Base-by-base conservation (phyloP, 345 rosid genomes). In the Moricandia moricandioides region DNA sequence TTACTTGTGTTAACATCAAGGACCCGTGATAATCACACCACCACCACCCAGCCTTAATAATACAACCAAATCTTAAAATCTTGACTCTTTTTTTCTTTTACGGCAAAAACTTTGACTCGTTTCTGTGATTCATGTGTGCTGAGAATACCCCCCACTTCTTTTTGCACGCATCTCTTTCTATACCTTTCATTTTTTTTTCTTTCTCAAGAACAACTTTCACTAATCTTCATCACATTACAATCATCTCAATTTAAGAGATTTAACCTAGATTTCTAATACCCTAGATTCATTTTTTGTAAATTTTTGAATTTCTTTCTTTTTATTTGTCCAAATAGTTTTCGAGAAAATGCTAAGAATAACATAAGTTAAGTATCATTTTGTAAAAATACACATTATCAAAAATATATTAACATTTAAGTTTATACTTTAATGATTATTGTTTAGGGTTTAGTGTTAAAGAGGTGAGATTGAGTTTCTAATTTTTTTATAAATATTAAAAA, bases 1-100 rank as follows among this genome's bases (percentile, higher is more conserved):
- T 77, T 65, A 71, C 80, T 71, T 71, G 62, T 27, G 80, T 65
- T 71, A 70, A 77, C 80, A 77, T 77, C 80, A 77, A 77, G 66
- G 35, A 4, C 52, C 70, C 52, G 66, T 63, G 71, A 77, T 64
- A 34, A 77, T 76, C 70, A 68, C 31, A 11, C 37, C 35, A 17
- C 6, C 31, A 11, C 37, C 35, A 17, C 6, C 24, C 17, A 47
- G 52, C 31, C 10, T 4, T 75, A 75, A 75, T 60, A 68, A 60
- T 75, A 62, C 79, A 54, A 27, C 70, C 75, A 76, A 69, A 76
- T 69, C 76, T 77, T 12, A 37, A 56, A 76, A 12, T 52, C 71
- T 71, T 71, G 68, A 71, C 77, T 78, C 56, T 71, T 77, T 77
- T 77, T 71, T 59, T 71, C 63, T 77, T 58, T 71, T 78, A 71